Base-by-base conservation (phyloP, 495 filamentous ascomycete genomes). In the Hypoxylon trugodes region DNA sequence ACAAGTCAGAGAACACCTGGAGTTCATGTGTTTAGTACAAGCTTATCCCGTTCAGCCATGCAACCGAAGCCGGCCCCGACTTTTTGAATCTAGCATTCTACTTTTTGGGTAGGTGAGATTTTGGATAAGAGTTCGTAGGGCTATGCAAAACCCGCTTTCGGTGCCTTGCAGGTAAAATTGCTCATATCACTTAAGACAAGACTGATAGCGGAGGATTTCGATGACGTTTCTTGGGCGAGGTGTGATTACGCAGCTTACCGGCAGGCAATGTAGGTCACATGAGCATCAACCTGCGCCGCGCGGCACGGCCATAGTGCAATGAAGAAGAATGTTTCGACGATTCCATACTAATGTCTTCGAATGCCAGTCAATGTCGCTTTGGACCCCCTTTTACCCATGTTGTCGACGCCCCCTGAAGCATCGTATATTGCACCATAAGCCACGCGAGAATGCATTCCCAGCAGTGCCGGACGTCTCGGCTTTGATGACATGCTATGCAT, bases 211-310 rank as follows among this genome's bases (percentile, higher is more conserved):
- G 16, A 52, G 46, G 58, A 67, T 59, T 48, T 61, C 22, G 26
- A 53, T 57, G 52, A 62, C 46, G 33, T 53, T 13, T 53, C 13
- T 19, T 21, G 19, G 40, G 32, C 15, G 58, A 59, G 46, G 53
- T 67, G 59, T 67, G 64, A 62, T 67, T 59, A 42, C 15, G 58
- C 52, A 45, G 64, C 62, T 67, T 61, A 62, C 57, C 58, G 45
- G 60, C 64, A 67, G 64, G 46, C 41, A 8, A 30, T 8, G 8
- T 4, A 22, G 19, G 64, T 67, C 64, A 67, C 64, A 67, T 67
- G 64, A 67, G 48, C 53, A 53, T n/a, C 15, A 9, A 36, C n/a
- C 24, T 26, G 37, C 40, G 30, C 42, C 51, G 40, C 43, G 40
- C 32, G 43, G 64, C 64, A 58, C 51, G 21, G 52, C 26, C 18